These are phyloP conservation scores for Corymbia calophylla DNA, from an alignment of 441 rosid genomes.

Conservation along the genomic window DNA sequence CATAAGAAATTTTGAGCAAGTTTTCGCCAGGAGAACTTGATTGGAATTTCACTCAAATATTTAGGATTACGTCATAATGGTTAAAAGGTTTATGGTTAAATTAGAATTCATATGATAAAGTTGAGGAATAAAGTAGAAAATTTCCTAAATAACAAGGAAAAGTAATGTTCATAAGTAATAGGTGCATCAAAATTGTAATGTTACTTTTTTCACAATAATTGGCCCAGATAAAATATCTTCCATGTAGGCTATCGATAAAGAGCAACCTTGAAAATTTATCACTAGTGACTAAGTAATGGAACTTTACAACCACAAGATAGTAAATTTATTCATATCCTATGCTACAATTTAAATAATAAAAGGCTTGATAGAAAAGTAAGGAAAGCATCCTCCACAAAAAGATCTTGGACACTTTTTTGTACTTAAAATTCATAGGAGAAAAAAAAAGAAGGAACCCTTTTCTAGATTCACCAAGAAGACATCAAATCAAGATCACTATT, in stretches of 20 bases:
- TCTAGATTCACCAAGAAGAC: background rate
- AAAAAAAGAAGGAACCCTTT: background rate
- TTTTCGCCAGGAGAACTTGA: background rate
- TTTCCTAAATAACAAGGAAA: background rate
- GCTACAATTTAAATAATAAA: background rate
- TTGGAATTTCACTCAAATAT: background rate
- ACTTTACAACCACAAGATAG: background rate
- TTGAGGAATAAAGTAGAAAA: background rate
- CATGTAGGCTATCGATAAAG: background rate
- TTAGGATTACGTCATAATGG: background rate
- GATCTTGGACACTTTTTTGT: background rate
- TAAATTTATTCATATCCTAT: background rate
- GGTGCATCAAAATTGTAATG: background rate
- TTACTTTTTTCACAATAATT: background rate
- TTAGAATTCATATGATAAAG: background rate
- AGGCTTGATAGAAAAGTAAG: background rate
- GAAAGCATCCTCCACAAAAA: background rate
- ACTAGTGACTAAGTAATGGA: background rate
- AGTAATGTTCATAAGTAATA: background rate
- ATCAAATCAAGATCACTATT: background rate
- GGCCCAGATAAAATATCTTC: background rate
- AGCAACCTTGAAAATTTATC: background rate
- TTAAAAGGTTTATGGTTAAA: fast-evolving
- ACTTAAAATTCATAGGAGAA: background rate
- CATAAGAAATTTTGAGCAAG: background rate